Percentiles rank a stretch among this genome's conserved stretches.
Conservation (phyloP, 257 asterid species). For the Plectranthus barbatus region DNA sequence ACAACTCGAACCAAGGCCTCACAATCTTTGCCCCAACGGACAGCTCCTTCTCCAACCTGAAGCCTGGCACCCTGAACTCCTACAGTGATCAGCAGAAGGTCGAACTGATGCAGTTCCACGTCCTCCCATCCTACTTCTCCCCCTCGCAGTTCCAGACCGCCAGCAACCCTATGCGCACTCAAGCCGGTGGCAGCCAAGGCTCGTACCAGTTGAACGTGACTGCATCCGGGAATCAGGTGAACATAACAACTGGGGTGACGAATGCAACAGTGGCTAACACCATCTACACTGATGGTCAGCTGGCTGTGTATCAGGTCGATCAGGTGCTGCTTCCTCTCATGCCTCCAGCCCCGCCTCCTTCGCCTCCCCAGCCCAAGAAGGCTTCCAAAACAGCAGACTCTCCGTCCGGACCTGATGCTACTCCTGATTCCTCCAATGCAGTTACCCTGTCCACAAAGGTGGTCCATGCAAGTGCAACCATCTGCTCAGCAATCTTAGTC, state of each 20-base stretch:
- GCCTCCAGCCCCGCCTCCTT: conserved; percentile 45
- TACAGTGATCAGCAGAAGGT: conserved; percentile 38
- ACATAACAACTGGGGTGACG: conserved; percentile 40
- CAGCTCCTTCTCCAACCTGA: conserved; percentile 34
- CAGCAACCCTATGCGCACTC: conserved; percentile 47
- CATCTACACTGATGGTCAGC: conserved; percentile 32
- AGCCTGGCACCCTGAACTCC: conserved; percentile 38
- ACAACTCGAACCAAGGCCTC: conserved; percentile 38
- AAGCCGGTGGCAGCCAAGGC: conserved; percentile 51
- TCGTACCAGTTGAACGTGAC: conserved; percentile 45
- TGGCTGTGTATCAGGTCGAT: conserved; percentile 52
- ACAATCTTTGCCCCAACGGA: conserved; percentile 46
- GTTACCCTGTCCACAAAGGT: neutral
- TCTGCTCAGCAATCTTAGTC: neutral
- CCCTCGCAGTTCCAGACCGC: conserved; percentile 43
- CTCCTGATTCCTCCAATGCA: conserved; percentile 28
- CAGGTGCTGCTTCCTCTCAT: conserved; percentile 45
- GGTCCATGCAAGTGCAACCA: conserved; percentile 9
- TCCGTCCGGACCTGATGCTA: conserved; percentile 19
- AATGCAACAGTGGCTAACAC: conserved; percentile 37
- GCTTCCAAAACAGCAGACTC: conserved; percentile 6
- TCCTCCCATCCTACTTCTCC: conserved; percentile 40
- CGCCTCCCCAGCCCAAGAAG: conserved; percentile 30
- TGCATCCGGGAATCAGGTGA: conserved; percentile 27
- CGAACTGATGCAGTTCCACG: conserved; percentile 45